Evolutionary conservation across 495 filamentous ascomycete species (phyloP).

Genomic region (Daldinia decipiens): DNA sequence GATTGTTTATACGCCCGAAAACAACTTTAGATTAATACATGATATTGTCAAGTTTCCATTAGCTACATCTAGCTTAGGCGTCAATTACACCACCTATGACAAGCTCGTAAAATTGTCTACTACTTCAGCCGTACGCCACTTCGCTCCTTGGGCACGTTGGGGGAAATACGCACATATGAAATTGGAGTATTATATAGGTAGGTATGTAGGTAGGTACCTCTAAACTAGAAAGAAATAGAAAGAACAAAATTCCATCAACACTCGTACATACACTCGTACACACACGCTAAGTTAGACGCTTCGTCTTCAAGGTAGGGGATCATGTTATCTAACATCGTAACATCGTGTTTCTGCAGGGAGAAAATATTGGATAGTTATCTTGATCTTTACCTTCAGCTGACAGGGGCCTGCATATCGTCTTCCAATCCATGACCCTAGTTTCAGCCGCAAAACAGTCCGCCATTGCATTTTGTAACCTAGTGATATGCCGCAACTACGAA

Average conservation of each 20-base stretch:
- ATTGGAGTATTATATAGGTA: no score
- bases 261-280: no score
- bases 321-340: slow-evolving; percentile 10
- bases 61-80: neutral
- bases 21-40: neutral
- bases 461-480: neutral
- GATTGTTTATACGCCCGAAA: neutral
- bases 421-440: slow-evolving; percentile 3
- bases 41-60: neutral
- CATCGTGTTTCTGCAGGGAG: slow-evolving; percentile 24
- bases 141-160: neutral
- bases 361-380: neutral
- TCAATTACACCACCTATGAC: neutral
- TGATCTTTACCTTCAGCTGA: slow-evolving; percentile 20
- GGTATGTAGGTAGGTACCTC: no score
- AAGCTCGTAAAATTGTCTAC: neutral
- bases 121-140: neutral
- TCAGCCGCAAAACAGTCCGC: slow-evolving; percentile 25
- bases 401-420: slow-evolving; percentile 14
- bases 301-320: no score
- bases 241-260: no score
- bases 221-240: no score
- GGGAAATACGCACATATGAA: neutral
- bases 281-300: no score
- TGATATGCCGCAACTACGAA: neutral